Base-by-base conservation (phyloP, 176 grass and related monocot genomes). In the Juncus inflexus region DNA sequence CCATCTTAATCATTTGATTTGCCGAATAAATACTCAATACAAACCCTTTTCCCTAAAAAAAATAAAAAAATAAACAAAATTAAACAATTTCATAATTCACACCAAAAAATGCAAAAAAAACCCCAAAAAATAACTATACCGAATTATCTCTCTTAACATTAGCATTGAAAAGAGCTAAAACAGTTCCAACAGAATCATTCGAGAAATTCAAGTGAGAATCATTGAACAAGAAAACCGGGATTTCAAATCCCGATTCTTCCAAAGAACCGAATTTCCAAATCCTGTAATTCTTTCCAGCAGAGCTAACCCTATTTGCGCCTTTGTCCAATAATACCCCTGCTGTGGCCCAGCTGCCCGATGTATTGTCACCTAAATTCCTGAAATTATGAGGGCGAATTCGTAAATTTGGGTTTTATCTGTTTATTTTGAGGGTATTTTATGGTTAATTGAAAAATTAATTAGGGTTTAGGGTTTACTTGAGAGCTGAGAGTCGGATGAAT, bases 341-440 rank as follows among this genome's bases (percentile, higher is more conserved):
- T 40, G 94, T 99, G n/a, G 75, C 94, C 94, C 83, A 99, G 35
- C 82, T 84, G 12, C 94, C 88, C 12, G 83, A 89, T 77, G 91
- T 77, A 52, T 72, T 77, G 40, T 92, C 94, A 36, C 83, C 67
- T 7, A 37, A 13, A 9, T 16, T 57, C 47, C 52, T 57, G n/a
- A 57, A 55, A 42, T 42, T 49, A 51, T 53, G 47, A 51, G 47
- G 12, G 9, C 19, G 35, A 12, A 12, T 47, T 67, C 7, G 42
- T 52, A 35, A 67, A 35, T 65, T 49, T 65, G 49, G 62, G n/a
- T 49, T 16, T 10, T 28, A 1, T 45, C 41, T 15, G 5, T 64
- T 61, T 43, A 40, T 16, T 8, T 7, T 45, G 40, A 47, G 19
- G 19, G 19, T 28, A 3, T 52, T n/a, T 15, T 54, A 11, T 54